Percentiles rank a stretch among this genome's conserved stretches.
These are phyloP conservation scores for Rubia tinctorum DNA, from an alignment of 305 asterid genomes.

Conservation along the genomic window DNA sequence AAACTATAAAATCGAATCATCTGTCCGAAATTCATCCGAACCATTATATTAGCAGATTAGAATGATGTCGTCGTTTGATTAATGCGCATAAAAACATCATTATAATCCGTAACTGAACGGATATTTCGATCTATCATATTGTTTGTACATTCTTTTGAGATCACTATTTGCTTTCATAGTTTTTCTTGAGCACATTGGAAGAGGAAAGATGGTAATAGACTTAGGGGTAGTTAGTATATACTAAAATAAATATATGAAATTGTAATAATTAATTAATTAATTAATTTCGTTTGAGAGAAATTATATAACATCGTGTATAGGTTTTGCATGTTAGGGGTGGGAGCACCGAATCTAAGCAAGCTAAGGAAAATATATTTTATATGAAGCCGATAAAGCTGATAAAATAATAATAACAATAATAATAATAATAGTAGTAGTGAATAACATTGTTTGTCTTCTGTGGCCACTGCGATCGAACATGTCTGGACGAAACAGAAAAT, in stretches of 20 bases:
- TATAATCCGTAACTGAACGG: too few relatives aligned
- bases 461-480: neutral
- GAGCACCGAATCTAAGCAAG: conserved; percentile 5
- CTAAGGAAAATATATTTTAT: neutral
- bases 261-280: neutral
- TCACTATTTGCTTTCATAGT: too few relatives aligned
- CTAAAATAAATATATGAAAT: too few relatives aligned
- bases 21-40: neutral
- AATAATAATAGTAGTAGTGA: neutral
- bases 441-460: conserved; percentile 4
- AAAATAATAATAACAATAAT: neutral
- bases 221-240: neutral
- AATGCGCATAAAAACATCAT: too few relatives aligned
- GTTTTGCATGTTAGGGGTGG: conserved; percentile 3
- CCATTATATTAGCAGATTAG: too few relatives aligned
- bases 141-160: too few relatives aligned
- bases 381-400: neutral
- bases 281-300: too few relatives aligned
- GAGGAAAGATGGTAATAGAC: neutral
- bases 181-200: too few relatives aligned
- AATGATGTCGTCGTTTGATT: too few relatives aligned
- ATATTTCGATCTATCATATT: too few relatives aligned
- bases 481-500: neutral
- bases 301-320: neutral
- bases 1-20: too few relatives aligned